phyloP scores from a whole-genome alignment of 2,329 filamentous ascomycete species.

The Amauroascus verrucosus region DNA sequence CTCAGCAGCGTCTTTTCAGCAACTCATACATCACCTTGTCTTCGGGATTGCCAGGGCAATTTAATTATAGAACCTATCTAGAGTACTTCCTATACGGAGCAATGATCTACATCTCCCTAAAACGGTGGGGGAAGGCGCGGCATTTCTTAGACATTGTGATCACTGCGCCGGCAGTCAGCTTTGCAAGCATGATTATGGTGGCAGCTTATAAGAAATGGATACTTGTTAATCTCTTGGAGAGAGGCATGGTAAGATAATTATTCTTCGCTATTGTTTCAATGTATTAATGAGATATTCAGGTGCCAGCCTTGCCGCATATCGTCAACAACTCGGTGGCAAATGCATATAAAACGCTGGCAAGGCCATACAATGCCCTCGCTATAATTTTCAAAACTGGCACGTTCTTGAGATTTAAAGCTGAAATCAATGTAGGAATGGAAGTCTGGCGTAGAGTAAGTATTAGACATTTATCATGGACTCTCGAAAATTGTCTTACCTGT shows the following conservation, averaged over 20 bases:
- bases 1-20: constrained; percentile 25
- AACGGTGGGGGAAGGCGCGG: constrained; percentile 53
- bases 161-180: constrained; percentile 54
- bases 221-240: constrained; percentile 60
- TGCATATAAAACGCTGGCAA: constrained; percentile 49
- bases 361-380: constrained; percentile 61
- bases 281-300: constrained; percentile 23
- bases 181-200: constrained; percentile 65
- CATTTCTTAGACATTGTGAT: constrained; percentile 56
- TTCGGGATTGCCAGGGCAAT: constrained; percentile 32
- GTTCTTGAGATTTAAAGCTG: constrained; percentile 51
- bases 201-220: constrained; percentile 91
- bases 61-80: constrained; percentile 39
- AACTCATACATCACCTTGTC: constrained; percentile 28
- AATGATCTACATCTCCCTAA: constrained; percentile 52
- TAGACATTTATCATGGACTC: background rate
- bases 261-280: background rate
- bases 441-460: constrained; percentile 50
- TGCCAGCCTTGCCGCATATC: constrained; percentile 40
- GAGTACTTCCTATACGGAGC: constrained; percentile 58
- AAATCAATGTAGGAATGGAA: constrained; percentile 49
- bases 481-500: constrained; percentile 7
- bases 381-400: constrained; percentile 55
- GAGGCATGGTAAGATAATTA: constrained; percentile 45
- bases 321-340: constrained; percentile 44